Conservation (phyloP, 495 filamentous ascomycete species). For the Penicillium flavigenum region DNA sequence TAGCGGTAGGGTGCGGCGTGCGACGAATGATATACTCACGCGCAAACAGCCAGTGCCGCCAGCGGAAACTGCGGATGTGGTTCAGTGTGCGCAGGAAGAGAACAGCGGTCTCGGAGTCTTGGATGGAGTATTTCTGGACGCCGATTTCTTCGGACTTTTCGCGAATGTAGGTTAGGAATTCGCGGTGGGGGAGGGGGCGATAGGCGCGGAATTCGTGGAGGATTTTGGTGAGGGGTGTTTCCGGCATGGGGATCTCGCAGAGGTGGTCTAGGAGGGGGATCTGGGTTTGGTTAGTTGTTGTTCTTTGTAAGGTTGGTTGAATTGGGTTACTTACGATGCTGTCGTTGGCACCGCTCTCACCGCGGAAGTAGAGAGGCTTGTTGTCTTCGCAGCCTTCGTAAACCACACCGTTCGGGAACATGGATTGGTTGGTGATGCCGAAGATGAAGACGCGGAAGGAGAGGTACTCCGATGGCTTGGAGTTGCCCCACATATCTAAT, state of each 20-base stretch:
- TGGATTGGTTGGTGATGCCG: conserved; percentile 81
- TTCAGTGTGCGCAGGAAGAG: conserved; percentile 73
- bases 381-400: conserved; percentile 77
- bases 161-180: conserved; percentile 73
- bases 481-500: conserved; percentile 80
- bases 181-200: conserved; percentile 78
- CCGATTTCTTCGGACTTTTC: conserved; percentile 53
- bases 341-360: conserved; percentile 89
- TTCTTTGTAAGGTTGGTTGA: conserved; percentile 4
- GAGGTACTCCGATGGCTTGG: conserved; percentile 73
- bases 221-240: conserved; percentile 80
- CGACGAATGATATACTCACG: conserved; percentile 87
- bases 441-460: conserved; percentile 93
- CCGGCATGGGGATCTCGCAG: conserved; percentile 74
- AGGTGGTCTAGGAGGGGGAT: conserved; percentile 86
- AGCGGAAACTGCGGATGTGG: conserved; percentile 86
- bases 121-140: conserved; percentile 61
- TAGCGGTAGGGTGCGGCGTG: conserved; percentile 80
- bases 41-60: conserved; percentile 95
- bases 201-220: conserved; percentile 83
- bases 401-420: conserved; percentile 88
- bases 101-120: conserved; percentile 49
- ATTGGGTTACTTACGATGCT: conserved; percentile 56
- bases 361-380: conserved; percentile 71
- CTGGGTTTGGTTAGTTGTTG: conserved; percentile 22